Evolutionary conservation across 2,329 filamentous ascomycete genomes (phyloP), one percentile per base, ranked within the genome.

Genomic region (Basipetospora chlamydospora): DNA sequence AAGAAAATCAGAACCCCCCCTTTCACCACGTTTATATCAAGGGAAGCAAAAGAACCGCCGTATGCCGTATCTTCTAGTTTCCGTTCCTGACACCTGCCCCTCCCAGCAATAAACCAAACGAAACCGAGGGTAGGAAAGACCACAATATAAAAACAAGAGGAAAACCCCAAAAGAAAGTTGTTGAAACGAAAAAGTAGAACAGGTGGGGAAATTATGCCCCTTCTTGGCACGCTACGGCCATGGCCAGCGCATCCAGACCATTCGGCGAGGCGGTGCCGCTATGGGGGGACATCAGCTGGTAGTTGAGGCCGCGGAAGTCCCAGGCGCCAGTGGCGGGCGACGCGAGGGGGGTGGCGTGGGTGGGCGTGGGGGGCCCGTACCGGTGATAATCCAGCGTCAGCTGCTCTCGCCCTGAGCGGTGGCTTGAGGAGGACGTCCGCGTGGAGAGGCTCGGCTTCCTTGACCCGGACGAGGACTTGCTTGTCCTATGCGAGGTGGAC

Each of bases 191-290:
- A 35, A 26, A 20, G 12, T 17, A 30, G 22, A 5, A 26, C 21
- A 30, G 18, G 22, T 28, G 21, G 12, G 18, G 21, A 36, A n/a
- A 5, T 21, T 32, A 38, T 9, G 35, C 20, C 7, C 59, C 59
- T 44, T 68, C 63, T 47, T 69, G 64, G 42, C 64, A 68, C 17
- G 65, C 67, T 11, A 70, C 59, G 16, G 66, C 69, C 56, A 67
- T 60, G 32, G 67, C 69, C 15, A 73, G 54, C 6, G 67, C 62
- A 42, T 73, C 68, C 5, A 73, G 59, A 15, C 67, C 68, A 40
- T 57, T 66, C n/a, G 58, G 58, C n/a, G 60, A 60, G 40, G 60
- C 55, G 3, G 49, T 48, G 6, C 55, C 47, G 10, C 49, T 52
- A 4, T 66, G 66, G n/a, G 64, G 61, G 43, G 50, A 57, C 44